Evolutionary conservation across 495 filamentous ascomycete species (phyloP).

Genomic region (Lindgomyces ingoldianus): DNA sequence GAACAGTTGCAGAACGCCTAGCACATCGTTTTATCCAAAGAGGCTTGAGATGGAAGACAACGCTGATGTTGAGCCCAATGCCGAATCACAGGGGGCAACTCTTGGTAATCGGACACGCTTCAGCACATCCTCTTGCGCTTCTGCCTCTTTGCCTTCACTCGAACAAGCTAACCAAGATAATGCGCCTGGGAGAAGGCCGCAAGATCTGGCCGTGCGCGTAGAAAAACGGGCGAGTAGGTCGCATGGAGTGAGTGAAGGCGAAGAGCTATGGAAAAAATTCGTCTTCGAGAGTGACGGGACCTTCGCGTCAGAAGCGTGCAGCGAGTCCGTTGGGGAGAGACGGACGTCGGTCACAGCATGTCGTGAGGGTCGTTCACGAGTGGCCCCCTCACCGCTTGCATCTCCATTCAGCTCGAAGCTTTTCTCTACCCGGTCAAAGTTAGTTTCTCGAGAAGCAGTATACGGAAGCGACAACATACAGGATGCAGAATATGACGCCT

Average conservation of each 20-base stretch:
- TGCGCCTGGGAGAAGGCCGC: background rate
- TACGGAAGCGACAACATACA: constrained; percentile 11
- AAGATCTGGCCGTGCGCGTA: background rate
- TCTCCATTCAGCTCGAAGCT: background rate
- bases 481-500: constrained; percentile 5
- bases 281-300: constrained; percentile 14
- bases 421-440: background rate
- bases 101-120: constrained; percentile 17
- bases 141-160: constrained; percentile 26
- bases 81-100: constrained; percentile 22
- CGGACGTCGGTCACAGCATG: background rate
- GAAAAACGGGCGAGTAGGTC: background rate
- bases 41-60: background rate
- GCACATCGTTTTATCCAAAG: background rate
- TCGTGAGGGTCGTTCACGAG: background rate
- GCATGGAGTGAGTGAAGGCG: constrained; percentile 3
- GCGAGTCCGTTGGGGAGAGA: background rate
- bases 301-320: background rate
- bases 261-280: constrained; percentile 27
- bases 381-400: background rate
- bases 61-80: background rate
- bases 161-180: background rate
- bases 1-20: background rate
- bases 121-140: constrained; percentile 10
- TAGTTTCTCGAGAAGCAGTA: background rate